Percentiles rank a stretch among this genome's conserved stretches.
Conservation (phyloP, 805 yeast species). For the Starmera caribaea region DNA sequence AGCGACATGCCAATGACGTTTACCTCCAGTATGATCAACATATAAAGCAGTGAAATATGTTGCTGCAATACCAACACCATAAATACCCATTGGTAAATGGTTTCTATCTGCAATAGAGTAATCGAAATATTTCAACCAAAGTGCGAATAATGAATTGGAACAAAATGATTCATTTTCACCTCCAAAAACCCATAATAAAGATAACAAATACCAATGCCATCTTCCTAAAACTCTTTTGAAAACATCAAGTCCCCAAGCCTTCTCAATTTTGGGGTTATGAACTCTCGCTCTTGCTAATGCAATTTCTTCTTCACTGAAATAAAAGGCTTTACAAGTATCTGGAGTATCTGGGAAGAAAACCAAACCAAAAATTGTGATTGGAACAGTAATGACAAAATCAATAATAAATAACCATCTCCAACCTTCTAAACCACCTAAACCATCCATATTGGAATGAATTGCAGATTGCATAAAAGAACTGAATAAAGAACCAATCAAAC, state of each 20-base stretch:
- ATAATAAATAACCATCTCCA: slow-evolving; percentile 66
- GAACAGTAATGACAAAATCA: slow-evolving; percentile 49
- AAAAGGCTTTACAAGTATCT: slow-evolving; percentile 30
- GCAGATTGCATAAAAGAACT: slow-evolving; percentile 52
- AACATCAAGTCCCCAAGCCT: slow-evolving; percentile 24
- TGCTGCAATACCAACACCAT: slow-evolving; percentile 39
- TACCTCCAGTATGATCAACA: slow-evolving; percentile 30
- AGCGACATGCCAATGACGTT: slow-evolving; percentile 44
- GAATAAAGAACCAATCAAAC: slow-evolving; percentile 44
- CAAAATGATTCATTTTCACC: slow-evolving; percentile 40
- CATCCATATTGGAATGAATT: slow-evolving; percentile 36
- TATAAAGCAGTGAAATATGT: slow-evolving; percentile 34
- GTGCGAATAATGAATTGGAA: slow-evolving; percentile 35
- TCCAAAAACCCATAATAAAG: slow-evolving; percentile 41
- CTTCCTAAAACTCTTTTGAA: slow-evolving; percentile 35
- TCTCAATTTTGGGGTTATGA: slow-evolving; percentile 26
- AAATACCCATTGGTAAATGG: slow-evolving; percentile 46
- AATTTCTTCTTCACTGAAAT: slow-evolving; percentile 31
- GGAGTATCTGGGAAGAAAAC: slow-evolving; percentile 53
- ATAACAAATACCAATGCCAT: slow-evolving; percentile 52
- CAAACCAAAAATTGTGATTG: slow-evolving; percentile 47
- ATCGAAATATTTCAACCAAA: slow-evolving; percentile 32
- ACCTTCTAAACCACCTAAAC: slow-evolving; percentile 41
- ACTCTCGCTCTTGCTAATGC: slow-evolving; percentile 33
- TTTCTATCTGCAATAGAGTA: slow-evolving; percentile 37